These are phyloP conservation scores for Rhodamnia argentea DNA, from an alignment of 345 rosid genomes.

Conservation along the genomic window DNA sequence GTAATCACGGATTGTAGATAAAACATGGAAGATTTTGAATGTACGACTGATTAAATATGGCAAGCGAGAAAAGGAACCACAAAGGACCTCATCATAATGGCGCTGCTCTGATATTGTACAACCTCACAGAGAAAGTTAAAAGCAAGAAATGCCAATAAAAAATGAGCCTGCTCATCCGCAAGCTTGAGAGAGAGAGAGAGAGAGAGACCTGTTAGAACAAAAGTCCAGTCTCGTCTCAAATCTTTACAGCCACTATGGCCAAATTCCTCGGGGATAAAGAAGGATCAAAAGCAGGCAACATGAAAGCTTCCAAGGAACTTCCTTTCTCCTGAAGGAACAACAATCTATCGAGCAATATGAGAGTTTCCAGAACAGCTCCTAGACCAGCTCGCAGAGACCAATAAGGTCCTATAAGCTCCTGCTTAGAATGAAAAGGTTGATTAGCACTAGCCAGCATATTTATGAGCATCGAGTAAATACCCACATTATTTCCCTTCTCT, in stretches of 20 bases:
- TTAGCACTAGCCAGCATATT: background rate
- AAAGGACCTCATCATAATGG: background rate
- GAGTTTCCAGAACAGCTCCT: conserved; percentile 77
- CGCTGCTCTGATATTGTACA: background rate
- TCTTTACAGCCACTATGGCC: conserved; percentile 68
- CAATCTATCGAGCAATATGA: conserved; percentile 77
- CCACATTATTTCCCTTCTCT: background rate
- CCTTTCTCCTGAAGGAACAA: conserved; percentile 86
- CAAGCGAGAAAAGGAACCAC: background rate
- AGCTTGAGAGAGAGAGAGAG: background rate
- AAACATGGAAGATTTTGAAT: background rate
- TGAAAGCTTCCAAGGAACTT: conserved; percentile 32
- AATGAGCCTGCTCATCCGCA: background rate
- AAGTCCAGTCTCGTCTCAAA: background rate
- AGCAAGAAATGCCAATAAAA: background rate
- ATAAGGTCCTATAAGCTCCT: conserved; percentile 78
- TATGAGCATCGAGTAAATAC: background rate
- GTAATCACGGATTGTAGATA: background rate
- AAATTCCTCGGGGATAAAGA: conserved; percentile 79
- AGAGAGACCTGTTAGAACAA: background rate
- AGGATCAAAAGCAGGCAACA: conserved; percentile 84
- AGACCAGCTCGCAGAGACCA: conserved; percentile 94
- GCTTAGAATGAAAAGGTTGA: conserved; percentile 1
- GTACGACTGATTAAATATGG: background rate
- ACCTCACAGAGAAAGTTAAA: background rate